Percentiles rank a stretch among this genome's conserved stretches.
These are phyloP conservation scores for Leccinum barrowsii DNA, from an alignment of 768 basidiomycete genomes.

Conservation along the genomic window DNA sequence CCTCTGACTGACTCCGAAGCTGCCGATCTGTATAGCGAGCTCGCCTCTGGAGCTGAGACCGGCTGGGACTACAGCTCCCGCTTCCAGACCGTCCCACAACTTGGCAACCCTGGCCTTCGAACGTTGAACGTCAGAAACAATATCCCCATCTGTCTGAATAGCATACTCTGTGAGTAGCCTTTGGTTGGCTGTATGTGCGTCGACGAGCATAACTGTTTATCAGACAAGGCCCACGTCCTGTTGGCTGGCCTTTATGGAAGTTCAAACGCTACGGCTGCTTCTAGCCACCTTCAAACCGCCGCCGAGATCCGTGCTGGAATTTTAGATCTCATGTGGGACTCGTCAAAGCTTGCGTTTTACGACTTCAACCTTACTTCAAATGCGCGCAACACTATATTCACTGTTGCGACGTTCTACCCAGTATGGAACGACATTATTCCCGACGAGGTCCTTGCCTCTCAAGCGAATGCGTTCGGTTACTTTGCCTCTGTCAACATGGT, in stretches of 20 bases:
- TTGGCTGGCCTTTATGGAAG: conserved; percentile 58
- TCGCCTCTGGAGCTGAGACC: conserved; percentile 85
- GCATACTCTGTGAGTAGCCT: conserved; percentile 66
- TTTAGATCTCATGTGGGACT: conserved; percentile 85
- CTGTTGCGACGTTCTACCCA: conserved; percentile 78
- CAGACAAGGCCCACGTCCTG: conserved; percentile 61
- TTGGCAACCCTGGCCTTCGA: conserved; percentile 54
- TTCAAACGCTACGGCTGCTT: conserved; percentile 41
- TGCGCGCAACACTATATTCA: conserved; percentile 61
- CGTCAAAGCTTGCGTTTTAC: conserved; percentile 80
- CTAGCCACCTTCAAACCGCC: conserved; percentile 55
- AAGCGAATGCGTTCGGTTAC: conserved; percentile 60
- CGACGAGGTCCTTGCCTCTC: conserved; percentile 53
- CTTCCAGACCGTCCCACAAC: conserved; percentile 36
- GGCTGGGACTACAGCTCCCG: conserved; percentile 49
- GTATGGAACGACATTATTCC: conserved; percentile 88
- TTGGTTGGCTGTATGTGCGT: neutral
- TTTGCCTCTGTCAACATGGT: conserved; percentile 78
- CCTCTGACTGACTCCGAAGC: conserved; percentile 58
- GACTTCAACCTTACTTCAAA: conserved; percentile 81
- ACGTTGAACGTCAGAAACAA: conserved; percentile 67
- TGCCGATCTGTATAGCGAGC: conserved; percentile 74
- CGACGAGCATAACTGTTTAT: neutral
- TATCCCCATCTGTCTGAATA: conserved; percentile 78
- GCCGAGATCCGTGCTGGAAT: conserved; percentile 60